A percentile compares a stretch with the other conserved stretches of the same genome.
These are phyloP conservation scores for Colletotrichum truncatum DNA, from an alignment of 2,329 filamentous ascomycete species.

Conservation along the genomic window DNA sequence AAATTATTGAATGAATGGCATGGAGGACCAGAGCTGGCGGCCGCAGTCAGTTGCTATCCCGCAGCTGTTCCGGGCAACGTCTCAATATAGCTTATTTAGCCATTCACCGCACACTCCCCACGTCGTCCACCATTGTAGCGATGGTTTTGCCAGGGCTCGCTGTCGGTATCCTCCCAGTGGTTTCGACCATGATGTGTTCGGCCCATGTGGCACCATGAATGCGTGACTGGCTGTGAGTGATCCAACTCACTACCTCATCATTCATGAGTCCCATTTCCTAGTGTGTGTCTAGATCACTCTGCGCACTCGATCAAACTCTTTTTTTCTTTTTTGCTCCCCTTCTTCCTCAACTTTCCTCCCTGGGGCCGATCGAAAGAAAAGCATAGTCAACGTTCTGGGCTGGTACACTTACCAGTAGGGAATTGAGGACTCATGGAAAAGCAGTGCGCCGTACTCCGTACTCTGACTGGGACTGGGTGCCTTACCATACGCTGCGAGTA, in stretches of 20 bases:
- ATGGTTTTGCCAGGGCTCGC: neutral
- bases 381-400: neutral
- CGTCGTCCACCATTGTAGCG: neutral
- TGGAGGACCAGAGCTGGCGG: too few relatives aligned
- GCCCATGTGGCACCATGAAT: conserved; percentile 19
- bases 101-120: conserved; percentile 2
- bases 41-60: conserved; percentile 2
- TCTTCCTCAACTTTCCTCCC: neutral
- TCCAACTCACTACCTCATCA: conserved; percentile 4
- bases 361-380: neutral
- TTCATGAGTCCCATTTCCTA: neutral
- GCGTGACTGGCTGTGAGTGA: conserved; percentile 11
- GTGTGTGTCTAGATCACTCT: neutral
- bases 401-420: neutral
- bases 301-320: conserved; percentile 7
- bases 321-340: too few relatives aligned
- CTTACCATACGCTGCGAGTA: neutral
- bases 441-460: neutral
- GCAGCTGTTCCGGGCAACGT: neutral
- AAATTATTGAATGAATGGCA: neutral
- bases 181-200: conserved; percentile 8
- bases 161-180: too few relatives aligned
- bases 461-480: conserved; percentile 8
- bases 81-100: neutral
- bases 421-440: neutral